Conservation (phyloP, 331 rosid genomes). For the Prunus yedoensis region DNA sequence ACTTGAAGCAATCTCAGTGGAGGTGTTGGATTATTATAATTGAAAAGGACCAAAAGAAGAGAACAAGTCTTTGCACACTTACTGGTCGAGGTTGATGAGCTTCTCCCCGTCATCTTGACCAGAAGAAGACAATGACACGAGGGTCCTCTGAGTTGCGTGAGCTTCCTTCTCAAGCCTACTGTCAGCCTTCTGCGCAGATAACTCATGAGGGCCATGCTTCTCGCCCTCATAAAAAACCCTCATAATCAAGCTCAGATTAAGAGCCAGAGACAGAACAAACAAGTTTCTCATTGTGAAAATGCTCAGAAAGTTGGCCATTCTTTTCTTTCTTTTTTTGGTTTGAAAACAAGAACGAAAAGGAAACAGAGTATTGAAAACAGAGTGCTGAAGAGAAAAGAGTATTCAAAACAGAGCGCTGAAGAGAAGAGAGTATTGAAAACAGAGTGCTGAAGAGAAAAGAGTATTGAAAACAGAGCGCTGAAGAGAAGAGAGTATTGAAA, state of each 20-base stretch:
- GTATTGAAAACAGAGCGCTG: too few relatives aligned
- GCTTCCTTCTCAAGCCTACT: constrained; percentile 10
- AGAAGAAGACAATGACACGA: constrained; percentile 31
- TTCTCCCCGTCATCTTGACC: constrained; percentile 35
- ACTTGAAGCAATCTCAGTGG: neutral
- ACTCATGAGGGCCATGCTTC: constrained; percentile 15
- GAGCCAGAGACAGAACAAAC: constrained; percentile 66
- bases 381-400: too few relatives aligned
- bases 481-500: neutral
- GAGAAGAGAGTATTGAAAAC: too few relatives aligned
- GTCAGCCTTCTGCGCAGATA: constrained; percentile 26
- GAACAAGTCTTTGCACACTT: constrained; percentile 33
- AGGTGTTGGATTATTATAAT: constrained; percentile 6
- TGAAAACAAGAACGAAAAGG: neutral
- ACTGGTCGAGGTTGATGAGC: constrained; percentile 80
- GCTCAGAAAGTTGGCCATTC: constrained; percentile 38
- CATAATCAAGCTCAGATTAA: constrained; percentile 65
- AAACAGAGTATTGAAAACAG: neutral
- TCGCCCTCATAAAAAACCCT: constrained; percentile 43
- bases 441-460: too few relatives aligned
- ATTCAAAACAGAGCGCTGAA: too few relatives aligned
- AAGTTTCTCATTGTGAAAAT: constrained; percentile 52
- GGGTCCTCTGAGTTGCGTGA: constrained; percentile 22
- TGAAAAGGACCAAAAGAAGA: neutral
- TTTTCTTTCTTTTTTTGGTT: too few relatives aligned